A percentile compares a stretch with the other conserved stretches of the same genome.
Evolutionary conservation across 352 stramenopile genomes (phyloP).

Genomic region (Globisporangium perplexum): DNA sequence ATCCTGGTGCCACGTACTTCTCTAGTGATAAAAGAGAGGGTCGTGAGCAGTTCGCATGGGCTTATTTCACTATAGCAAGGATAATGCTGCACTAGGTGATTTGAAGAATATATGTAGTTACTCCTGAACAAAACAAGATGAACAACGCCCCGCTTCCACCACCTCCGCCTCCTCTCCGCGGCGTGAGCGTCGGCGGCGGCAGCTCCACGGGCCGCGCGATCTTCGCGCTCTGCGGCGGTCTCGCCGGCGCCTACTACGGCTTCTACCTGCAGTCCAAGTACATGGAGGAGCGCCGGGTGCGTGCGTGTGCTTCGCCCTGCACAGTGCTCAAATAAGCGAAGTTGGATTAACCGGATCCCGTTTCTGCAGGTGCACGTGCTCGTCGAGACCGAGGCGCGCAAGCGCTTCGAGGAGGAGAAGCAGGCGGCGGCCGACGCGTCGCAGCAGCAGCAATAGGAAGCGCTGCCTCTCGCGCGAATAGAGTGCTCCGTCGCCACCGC

Average conservation of each 20-base stretch:
- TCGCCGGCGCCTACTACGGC: conserved; percentile 68
- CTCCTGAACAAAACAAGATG: neutral
- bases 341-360: neutral
- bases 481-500: too few relatives aligned
- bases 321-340: neutral
- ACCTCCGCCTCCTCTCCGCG: conserved; percentile 7
- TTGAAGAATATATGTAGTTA: too few relatives aligned
- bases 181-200: conserved; percentile 68
- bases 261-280: conserved; percentile 85
- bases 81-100: too few relatives aligned
- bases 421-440: neutral
- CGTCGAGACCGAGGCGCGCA: conserved; percentile 60
- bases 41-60: too few relatives aligned
- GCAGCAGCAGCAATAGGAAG: neutral
- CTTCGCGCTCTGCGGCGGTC: conserved; percentile 61
- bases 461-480: neutral
- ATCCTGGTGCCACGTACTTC: too few relatives aligned
- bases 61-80: too few relatives aligned
- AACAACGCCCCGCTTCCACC: neutral
- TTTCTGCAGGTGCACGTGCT: conserved; percentile 37
- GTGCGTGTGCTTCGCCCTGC: neutral
- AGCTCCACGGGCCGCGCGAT: conserved; percentile 61
- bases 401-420: conserved; percentile 50
- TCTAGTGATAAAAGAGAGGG: too few relatives aligned
- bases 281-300: conserved; percentile 70